Conservation (phyloP, 2,329 filamentous ascomycete species). For the Trichoderma aggressivum region DNA sequence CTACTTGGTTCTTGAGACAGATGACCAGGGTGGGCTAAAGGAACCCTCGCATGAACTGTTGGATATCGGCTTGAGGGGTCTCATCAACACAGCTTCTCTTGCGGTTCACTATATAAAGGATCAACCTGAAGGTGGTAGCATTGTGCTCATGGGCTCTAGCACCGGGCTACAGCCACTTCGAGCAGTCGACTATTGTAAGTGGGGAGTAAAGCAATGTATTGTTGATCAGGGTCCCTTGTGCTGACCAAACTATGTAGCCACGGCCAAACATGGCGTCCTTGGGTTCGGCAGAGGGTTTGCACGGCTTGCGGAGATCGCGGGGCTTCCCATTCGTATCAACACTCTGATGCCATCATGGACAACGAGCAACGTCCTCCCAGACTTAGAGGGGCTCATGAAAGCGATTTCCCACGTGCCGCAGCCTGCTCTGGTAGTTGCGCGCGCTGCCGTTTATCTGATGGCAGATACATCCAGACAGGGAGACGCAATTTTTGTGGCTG, state of each 20-base stretch:
- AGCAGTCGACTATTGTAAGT: conserved; percentile 13
- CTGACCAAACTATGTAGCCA: not conserved
- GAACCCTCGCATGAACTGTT: conserved; percentile 8
- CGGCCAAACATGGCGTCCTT: conserved; percentile 8
- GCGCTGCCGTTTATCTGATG: conserved; percentile 8
- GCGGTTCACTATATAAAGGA: conserved; percentile 15
- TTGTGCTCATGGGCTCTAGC: conserved; percentile 14
- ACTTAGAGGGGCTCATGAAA: conserved; percentile 7
- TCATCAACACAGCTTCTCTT: conserved; percentile 10
- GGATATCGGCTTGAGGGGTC: conserved; percentile 3
- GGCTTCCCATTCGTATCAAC: conserved; percentile 12
- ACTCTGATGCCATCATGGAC: conserved; percentile 14
- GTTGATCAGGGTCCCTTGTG: not conserved
- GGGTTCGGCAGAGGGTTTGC: conserved; percentile 8
- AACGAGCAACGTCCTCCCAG: conserved; percentile 11
- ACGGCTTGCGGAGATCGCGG: conserved; percentile 1
- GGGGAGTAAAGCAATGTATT: not conserved
- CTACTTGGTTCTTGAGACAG: conserved; percentile 11
- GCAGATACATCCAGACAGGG: not conserved
- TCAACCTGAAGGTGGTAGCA: conserved; percentile 4
- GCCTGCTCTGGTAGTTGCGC: conserved; percentile 1
- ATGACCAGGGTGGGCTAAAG: not conserved
- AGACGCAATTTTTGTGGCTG: not conserved
- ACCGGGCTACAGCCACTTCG: conserved; percentile 6
- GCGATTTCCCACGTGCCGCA: conserved; percentile 1